A percentile compares a stretch with the other conserved stretches of the same genome.
Evolutionary conservation across 257 asterid species (phyloP).

Genomic region (Solanum appendiculatum): DNA sequence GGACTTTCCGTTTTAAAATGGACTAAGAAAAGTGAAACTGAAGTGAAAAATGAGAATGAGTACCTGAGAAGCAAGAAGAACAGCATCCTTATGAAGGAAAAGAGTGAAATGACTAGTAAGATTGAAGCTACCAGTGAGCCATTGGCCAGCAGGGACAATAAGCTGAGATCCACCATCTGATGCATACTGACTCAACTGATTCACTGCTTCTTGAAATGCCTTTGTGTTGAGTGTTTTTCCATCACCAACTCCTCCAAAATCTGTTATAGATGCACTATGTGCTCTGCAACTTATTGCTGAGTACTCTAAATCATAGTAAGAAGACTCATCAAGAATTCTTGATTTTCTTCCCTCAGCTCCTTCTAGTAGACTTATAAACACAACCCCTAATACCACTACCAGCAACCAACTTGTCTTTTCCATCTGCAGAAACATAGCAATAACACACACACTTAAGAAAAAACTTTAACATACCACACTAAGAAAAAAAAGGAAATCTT

Average conservation of each 20-base stretch:
- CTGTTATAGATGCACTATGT: constrained; percentile 13
- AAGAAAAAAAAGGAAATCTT: not conserved
- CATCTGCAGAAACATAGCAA: not conserved
- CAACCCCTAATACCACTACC: not conserved
- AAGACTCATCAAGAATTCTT: not conserved
- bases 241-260: constrained; percentile 29
- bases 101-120: constrained; percentile 27
- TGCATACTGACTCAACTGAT: constrained; percentile 4
- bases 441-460: not conserved
- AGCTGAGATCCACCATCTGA: constrained; percentile 20
- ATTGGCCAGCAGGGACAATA: constrained; percentile 19
- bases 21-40: not conserved
- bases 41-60: not conserved
- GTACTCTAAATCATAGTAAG: constrained; percentile 6
- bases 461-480: not conserved
- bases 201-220: constrained; percentile 20
- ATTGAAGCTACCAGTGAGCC: constrained; percentile 20
- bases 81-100: constrained; percentile 16
- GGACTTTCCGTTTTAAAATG: not conserved
- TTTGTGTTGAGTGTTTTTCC: constrained; percentile 21
- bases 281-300: constrained; percentile 11
- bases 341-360: constrained; percentile 3
- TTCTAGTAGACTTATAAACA: not conserved
- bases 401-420: not conserved
- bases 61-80: constrained; percentile 15